Base-by-base conservation (phyloP, 805 yeast genomes). In the Torulaspora indica region DNA sequence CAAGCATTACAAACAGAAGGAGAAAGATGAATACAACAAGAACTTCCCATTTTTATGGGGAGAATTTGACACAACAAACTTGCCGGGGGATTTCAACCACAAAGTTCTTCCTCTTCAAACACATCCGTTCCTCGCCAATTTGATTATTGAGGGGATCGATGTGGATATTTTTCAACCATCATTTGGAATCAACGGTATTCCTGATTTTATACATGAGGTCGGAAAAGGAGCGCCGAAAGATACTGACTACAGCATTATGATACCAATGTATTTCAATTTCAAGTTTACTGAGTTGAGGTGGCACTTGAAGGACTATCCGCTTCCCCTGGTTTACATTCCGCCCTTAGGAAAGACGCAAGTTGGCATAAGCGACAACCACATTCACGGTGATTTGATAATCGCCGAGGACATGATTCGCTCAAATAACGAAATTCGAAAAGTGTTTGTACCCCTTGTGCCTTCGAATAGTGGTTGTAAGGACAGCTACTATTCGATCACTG, bases 171-270 rank as follows among this genome's bases (percentile, higher is more conserved):
- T 66, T 24, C 68, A 71, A 35, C 86, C 90, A 0, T 52, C 64
- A 0, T 75, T 74, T 56, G 79, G 80, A 1, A 48, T 72, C 8
- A 72, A 69, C 2, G 67, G 76, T 6, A 66, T 85, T 24, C 75
- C 84, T 1, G 64, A 78, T n/a, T 90, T 79, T 58, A 58, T 90
- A 22, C 63, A 81, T 57, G 75, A 78, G 4, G 70, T 84, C 6
- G 98, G 97, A 1, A 89, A 88, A 58, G 95, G 93, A 0, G 76
- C 83, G 9, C 97, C 98, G 0, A 57, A 59, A 41, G 86, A 83
- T 45, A 78, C 88, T 0, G 58, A 71, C 40, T 90, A 78, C 60
- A 79, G 91, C 0, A 70, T 85, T 14, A 59, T 82, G 58, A 55
- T 89, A 2, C 97, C 97, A 0, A 55, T 80, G 43, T 68, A 69